Evolutionary conservation across 2,329 filamentous ascomycete species (phyloP), one percentile per base, ranked within the genome.

Genomic region (Hansfordia pulvinata): DNA sequence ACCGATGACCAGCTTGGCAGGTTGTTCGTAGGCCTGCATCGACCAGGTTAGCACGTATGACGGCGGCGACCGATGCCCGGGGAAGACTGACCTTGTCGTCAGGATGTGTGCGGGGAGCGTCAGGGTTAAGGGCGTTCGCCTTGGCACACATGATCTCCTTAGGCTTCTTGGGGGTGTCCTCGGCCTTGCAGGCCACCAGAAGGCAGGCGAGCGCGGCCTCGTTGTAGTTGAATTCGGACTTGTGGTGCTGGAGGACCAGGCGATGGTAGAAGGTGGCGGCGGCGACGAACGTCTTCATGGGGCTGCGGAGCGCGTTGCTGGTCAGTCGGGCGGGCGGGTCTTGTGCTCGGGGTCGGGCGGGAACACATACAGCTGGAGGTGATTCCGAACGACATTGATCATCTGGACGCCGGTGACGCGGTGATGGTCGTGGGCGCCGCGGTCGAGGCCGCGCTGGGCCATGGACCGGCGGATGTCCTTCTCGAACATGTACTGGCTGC

Each of bases 141-240:
- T 83, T 78, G 1, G 86, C 85, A 31, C 84, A 92, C 10, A 96
- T 62, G 34, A 98, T 92, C 36, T 98, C 90, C 31, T 72, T 75
- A 4, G 84, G 93, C 59, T 96, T 96, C 57, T 98, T 98, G 38
- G 94, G 69, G 1, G 90, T 98, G 51, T 98, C 90, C 53, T 98
- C 90, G 23, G 92, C 85, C 58, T 98, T 98, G 62, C 88, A 96
- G 3, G 86, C 86, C 3, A 86, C 81, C 44, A 96, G 88, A 7
- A 98, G 60, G 14, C 84, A 79, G 1, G 90, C 84, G 6, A 90
- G 71, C 0, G 88, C 84, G 2, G 84, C 86, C 47, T 96, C 88
- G 50, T 83, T 54, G 36, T 76, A 85, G 49, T 80, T 81, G 52
- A 93, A 93, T 43, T 93, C 85, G 37, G 63, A 73, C 39, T 86